phyloP scores from a whole-genome alignment of 768 basidiomycete genomes.

The Suillus lakei region DNA sequence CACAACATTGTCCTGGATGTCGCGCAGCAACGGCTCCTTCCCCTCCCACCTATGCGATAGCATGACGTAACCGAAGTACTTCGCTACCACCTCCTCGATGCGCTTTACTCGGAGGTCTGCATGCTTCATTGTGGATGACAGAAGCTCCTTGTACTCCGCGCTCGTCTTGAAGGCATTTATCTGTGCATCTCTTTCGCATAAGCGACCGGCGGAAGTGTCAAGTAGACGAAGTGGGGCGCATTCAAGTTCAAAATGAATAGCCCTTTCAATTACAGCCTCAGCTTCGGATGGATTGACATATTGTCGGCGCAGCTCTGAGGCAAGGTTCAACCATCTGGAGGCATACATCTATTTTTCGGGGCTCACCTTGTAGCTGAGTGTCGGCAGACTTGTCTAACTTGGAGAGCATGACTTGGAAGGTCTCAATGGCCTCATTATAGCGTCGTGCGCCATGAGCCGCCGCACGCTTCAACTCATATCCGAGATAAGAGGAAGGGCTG shows the following conservation, averaged over 20 bases:
- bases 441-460: neutral
- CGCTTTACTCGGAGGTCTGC: too few relatives aligned
- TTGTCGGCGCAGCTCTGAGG: neutral
- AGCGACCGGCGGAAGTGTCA: neutral
- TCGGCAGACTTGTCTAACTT: neutral
- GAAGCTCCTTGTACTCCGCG: neutral
- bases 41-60: neutral
- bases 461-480: neutral
- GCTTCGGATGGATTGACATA: neutral
- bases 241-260: neutral
- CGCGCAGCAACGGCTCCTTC: neutral
- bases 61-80: neutral
- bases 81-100: neutral
- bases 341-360: neutral
- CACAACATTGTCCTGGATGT: neutral
- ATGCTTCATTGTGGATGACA: neutral
- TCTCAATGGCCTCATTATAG: neutral
- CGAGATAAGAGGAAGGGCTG: neutral
- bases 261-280: neutral
- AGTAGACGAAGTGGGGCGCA: neutral
- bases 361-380: neutral
- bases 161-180: neutral
- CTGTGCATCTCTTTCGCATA: neutral
- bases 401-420: neutral
- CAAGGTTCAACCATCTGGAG: neutral